Percentiles rank a stretch among this genome's conserved stretches.
These are phyloP conservation scores for Umbelopsis vinacea DNA, from an alignment of 192 early-diverging fungal genomes.

Conservation along the genomic window DNA sequence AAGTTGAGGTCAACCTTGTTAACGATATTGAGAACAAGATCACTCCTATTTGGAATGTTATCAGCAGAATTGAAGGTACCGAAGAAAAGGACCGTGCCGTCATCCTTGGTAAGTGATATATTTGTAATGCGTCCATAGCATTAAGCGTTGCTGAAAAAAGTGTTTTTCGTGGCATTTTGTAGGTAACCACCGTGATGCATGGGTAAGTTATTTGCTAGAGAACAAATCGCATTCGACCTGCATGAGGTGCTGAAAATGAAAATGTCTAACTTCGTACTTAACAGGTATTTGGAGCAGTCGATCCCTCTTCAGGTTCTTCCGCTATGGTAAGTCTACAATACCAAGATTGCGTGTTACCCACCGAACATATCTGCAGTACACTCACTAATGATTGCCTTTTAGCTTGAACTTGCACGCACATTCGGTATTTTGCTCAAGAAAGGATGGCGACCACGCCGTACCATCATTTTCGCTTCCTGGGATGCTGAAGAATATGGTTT, in stretches of 20 bases:
- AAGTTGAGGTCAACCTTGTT: conserved; percentile 52
- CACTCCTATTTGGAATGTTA: conserved; percentile 67
- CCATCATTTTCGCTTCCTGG: conserved; percentile 71
- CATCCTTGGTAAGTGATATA: conserved; percentile 38
- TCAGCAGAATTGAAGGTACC: conserved; percentile 63
- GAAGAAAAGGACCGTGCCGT: conserved; percentile 59
- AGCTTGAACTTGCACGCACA: conserved; percentile 56
- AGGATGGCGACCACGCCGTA: conserved; percentile 70
- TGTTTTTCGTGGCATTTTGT: conserved; percentile 15
- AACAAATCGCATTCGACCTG: background rate
- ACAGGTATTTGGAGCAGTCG: conserved; percentile 60
- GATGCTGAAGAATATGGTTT: conserved; percentile 72
- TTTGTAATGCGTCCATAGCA: background rate
- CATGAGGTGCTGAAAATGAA: background rate
- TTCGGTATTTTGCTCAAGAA: conserved; percentile 60
- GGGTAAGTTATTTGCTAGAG: conserved; percentile 36
- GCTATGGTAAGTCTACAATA: conserved; percentile 40
- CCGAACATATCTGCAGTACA: background rate
- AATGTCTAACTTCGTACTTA: background rate
- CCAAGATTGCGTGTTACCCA: background rate
- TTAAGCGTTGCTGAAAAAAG: background rate
- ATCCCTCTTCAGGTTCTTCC: conserved; percentile 66
- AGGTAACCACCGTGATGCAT: conserved; percentile 71
- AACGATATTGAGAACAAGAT: conserved; percentile 60
- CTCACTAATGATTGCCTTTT: background rate